Base-by-base conservation (phyloP, 495 filamentous ascomycete genomes). In the Aspergillus taichungensis region DNA sequence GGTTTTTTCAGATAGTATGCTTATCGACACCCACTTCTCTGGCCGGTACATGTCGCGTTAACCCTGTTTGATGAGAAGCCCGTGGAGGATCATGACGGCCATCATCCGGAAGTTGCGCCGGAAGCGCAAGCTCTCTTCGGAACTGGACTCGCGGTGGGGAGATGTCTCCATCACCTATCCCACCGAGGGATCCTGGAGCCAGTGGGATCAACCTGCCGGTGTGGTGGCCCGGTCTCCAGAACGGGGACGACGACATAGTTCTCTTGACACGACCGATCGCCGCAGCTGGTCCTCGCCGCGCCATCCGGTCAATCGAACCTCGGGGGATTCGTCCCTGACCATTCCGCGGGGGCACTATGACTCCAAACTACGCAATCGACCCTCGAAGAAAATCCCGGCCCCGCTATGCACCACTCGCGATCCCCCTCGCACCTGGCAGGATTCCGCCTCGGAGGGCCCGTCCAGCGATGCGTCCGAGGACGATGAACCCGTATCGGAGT, bases 181-280 rank as follows among this genome's bases (percentile, higher is more conserved):
- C 29, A 71, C 50, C 27, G 53, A 63, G 14, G 69, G 69, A 7
- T 72, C 69, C 5, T 72, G 69, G 69, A 72, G 62, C 36, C 62
- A 72, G 43, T 55, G 53, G 45, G 48, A 60, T 37, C 61, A 62
- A 30, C 32, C 53, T 3, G 42, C 43, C 13, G 18, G 18, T 24
- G 5, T 11, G 6, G 40, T 34, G 30, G 37, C 30, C n/a, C 44
- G 38, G 1, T 43, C 61, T 18, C 51, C 51, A 30, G 50, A 47
- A 5, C 53, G 43, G 12, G 13, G 13, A 32, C 44, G 46, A 34
- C 42, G 41, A 34, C 44, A 53, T 34, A 45, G 40, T 11, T 48
- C 54, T 0, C 12, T 49, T 30, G 49, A 47, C 13, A 33, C 47
- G 24, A 18, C 40, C 30, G 9, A 45, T 29, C 53, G 34, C 34